Base-by-base conservation (phyloP, 148 eudicot genomes). In the Vaccinium vitisidaea region DNA sequence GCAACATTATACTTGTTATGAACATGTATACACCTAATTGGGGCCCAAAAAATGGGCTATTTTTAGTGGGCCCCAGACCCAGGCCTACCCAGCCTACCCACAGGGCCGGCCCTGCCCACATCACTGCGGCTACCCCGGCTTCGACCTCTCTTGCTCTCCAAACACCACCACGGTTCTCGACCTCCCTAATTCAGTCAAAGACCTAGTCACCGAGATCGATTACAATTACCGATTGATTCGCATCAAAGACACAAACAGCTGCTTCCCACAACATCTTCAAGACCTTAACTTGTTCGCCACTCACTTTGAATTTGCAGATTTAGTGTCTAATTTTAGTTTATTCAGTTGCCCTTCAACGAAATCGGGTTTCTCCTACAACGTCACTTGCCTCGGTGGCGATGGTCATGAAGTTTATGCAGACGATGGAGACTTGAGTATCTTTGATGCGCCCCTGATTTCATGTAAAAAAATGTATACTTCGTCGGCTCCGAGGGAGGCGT, bases 31-130 rank as follows among this genome's bases (percentile, higher is more conserved):
- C n/a, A n/a, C n/a, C n/a, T n/a, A n/a, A n/a, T n/a, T n/a, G n/a
- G n/a, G n/a, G n/a, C n/a, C n/a, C n/a, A n/a, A n/a, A n/a, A n/a
- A n/a, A n/a, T n/a, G n/a, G n/a, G n/a, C n/a, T n/a, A n/a, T n/a
- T n/a, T n/a, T n/a, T n/a, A n/a, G n/a, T n/a, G n/a, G n/a, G n/a
- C n/a, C n/a, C n/a, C n/a, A n/a, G n/a, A n/a, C n/a, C n/a, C n/a
- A n/a, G n/a, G n/a, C n/a, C n/a, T n/a, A n/a, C n/a, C n/a, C n/a
- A n/a, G n/a, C n/a, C n/a, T n/a, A n/a, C n/a, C n/a, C n/a, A n/a
- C n/a, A n/a, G n/a, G n/a, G 0, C 11, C 30, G 1, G 0, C 0
- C 0, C n/a, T n/a, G 0, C 11, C 0, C n/a, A n/a, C n/a, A n/a
- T 0, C 71, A 23, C 32, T 23, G 71, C 15, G 71, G 71, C 71